These are phyloP conservation scores for Elsinoe arachidis DNA, from an alignment of 2,329 filamentous ascomycete species.

Conservation along the genomic window DNA sequence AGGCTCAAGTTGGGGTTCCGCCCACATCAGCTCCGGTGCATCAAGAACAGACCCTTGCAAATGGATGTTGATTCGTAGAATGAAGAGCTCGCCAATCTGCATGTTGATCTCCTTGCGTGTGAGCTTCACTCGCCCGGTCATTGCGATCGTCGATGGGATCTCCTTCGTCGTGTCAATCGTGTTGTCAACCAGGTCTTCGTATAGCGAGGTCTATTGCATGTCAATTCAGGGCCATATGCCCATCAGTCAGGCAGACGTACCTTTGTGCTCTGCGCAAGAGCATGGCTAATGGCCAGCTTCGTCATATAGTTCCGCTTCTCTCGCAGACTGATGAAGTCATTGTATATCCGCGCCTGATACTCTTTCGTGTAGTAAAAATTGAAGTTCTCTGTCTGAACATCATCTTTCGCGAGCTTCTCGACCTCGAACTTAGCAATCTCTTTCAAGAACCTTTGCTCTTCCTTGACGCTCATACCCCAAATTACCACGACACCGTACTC, in stretches of 20 bases:
- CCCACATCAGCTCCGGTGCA: constrained; percentile 96
- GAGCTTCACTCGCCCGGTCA: constrained; percentile 84
- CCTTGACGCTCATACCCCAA: constrained; percentile 90
- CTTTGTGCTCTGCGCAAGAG: constrained; percentile 91
- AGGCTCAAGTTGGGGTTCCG: constrained; percentile 90
- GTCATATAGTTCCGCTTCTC: constrained; percentile 98
- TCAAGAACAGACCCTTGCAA: constrained; percentile 94
- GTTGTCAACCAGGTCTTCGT: constrained; percentile 88
- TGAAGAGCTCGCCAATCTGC: constrained; percentile 98
- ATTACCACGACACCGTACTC: constrained; percentile 97
- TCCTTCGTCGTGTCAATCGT: constrained; percentile 91
- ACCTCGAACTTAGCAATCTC: constrained; percentile 91
- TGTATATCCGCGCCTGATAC: constrained; percentile 97
- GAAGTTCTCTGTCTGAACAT: constrained; percentile 93
- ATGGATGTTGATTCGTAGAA: constrained; percentile 95
- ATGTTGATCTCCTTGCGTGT: constrained; percentile 92
- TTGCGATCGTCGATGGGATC: constrained; percentile 83
- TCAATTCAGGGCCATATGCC: not conserved
- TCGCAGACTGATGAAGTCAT: constrained; percentile 92
- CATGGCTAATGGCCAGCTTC: constrained; percentile 92
- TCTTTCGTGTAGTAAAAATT: constrained; percentile 99
- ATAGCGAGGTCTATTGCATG: constrained; percentile 67
- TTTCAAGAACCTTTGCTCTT: constrained; percentile 85
- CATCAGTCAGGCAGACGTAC: constrained; percentile 31
- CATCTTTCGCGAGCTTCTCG: constrained; percentile 78